Evolutionary conservation across 2,329 filamentous ascomycete genomes (phyloP).

Genomic region (Teratosphaeria nubilosa): DNA sequence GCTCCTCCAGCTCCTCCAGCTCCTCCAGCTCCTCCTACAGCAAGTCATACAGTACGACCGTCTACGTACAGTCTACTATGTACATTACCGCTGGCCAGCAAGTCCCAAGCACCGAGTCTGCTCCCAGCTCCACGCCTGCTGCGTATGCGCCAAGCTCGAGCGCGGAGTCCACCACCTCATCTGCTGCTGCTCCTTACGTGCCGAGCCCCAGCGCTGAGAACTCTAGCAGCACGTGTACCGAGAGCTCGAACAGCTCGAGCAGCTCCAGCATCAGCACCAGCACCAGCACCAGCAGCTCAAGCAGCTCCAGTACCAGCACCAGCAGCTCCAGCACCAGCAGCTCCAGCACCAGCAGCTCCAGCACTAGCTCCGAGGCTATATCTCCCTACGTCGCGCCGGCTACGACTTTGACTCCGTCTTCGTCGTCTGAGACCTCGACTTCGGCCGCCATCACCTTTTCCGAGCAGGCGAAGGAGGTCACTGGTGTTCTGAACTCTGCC

Average conservation of each 20-base stretch:
- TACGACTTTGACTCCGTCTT: background rate
- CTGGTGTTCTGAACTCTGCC: background rate
- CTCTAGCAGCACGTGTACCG: too few species aligned
- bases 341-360: background rate
- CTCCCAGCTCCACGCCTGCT: conserved; percentile 1
- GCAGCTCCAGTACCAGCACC: background rate
- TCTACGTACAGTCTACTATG: conserved; percentile 1
- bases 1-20: background rate
- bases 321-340: background rate
- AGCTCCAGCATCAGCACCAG: background rate
- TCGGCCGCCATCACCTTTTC: background rate
- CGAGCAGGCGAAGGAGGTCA: background rate
- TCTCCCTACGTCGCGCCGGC: conserved; percentile 2
- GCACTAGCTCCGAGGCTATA: background rate
- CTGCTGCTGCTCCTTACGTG: background rate
- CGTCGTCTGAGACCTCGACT: conserved; percentile 7
- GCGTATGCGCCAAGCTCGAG: conserved; percentile 1
- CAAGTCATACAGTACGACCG: conserved; percentile 3
- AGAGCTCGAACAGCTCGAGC: background rate
- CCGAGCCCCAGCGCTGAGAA: background rate
- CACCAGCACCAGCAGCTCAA: background rate
- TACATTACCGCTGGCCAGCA: background rate
- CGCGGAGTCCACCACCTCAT: background rate
- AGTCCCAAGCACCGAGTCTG: background rate
- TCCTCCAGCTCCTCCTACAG: background rate